Evolutionary conservation across 2,329 filamentous ascomycete genomes (phyloP).

Genomic region (Xylariaceae sp.): DNA sequence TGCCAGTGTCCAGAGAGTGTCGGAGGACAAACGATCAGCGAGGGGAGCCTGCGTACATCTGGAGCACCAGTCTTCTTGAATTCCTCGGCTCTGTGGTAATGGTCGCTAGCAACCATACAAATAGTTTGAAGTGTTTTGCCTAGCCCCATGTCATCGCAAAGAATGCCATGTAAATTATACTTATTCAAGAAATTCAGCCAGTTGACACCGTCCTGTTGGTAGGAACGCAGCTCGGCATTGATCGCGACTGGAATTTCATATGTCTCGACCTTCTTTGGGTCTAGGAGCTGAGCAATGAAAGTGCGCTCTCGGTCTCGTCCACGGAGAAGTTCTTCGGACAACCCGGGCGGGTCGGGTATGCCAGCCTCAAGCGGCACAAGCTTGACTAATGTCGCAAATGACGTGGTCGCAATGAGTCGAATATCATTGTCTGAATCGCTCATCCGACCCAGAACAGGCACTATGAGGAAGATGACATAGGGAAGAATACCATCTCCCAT

Average conservation of each 20-base stretch:
- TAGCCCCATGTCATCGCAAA: slow-evolving; percentile 98
- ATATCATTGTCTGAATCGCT: slow-evolving; percentile 97
- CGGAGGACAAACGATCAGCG: slow-evolving; percentile 91
- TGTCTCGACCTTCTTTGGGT: slow-evolving; percentile 92
- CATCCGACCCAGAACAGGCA: slow-evolving; percentile 95
- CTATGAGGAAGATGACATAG: slow-evolving; percentile 98
- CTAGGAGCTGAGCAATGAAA: slow-evolving; percentile 93
- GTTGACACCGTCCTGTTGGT: slow-evolving; percentile 98
- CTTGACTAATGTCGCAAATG: slow-evolving; percentile 95
- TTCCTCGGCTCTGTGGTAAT: slow-evolving; percentile 88
- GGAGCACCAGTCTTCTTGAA: slow-evolving; percentile 75
- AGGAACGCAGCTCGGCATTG: slow-evolving; percentile 92
- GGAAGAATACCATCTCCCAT: slow-evolving; percentile 97
- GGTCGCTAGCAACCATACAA: slow-evolving; percentile 96
- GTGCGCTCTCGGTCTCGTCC: slow-evolving; percentile 92
- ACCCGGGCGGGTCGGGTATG: slow-evolving; percentile 90
- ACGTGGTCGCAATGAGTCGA: slow-evolving; percentile 88
- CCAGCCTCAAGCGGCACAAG: slow-evolving; percentile 94
- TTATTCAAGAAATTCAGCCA: slow-evolving; percentile 98
- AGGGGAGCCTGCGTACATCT: slow-evolving; percentile 77
- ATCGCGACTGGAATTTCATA: slow-evolving; percentile 95
- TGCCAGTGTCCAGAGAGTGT: slow-evolving; percentile 98
- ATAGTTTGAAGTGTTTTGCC: slow-evolving; percentile 96
- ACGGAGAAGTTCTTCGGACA: slow-evolving; percentile 82
- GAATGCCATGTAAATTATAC: slow-evolving; percentile 95